A percentile compares a stretch with the other conserved stretches of the same genome.
Conservation (phyloP, 805 yeast species). For the Ascoidea asiatica region DNA sequence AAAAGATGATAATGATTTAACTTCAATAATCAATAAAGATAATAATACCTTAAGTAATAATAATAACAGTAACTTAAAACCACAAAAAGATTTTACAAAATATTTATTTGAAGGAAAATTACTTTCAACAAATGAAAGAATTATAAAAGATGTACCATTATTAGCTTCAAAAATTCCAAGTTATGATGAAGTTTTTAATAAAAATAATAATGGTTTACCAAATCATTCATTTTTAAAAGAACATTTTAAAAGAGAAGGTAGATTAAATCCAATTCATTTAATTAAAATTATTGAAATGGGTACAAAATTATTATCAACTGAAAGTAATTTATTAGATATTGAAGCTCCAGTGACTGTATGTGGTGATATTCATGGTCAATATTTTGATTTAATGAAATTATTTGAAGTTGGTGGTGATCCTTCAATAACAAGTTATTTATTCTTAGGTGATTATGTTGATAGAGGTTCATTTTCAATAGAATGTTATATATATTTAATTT, state of each 20-base stretch:
- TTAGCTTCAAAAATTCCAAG: slow-evolving; percentile 55
- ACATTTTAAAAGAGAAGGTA: slow-evolving; percentile 73
- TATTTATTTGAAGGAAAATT: background rate
- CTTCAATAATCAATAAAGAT: no score
- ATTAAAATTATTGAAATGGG: slow-evolving; percentile 52
- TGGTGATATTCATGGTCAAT: slow-evolving; percentile 97
- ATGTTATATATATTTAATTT: slow-evolving; percentile 59
- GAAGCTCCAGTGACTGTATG: slow-evolving; percentile 93
- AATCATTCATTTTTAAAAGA: slow-evolving; percentile 55
- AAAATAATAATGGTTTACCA: slow-evolving; percentile 49
- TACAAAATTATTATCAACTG: slow-evolving; percentile 44
- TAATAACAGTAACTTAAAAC: no score
- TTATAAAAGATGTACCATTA: slow-evolving; percentile 39
- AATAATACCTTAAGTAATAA: no score
- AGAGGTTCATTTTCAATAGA: slow-evolving; percentile 87
- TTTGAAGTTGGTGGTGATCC: slow-evolving; percentile 94
- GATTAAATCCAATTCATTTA: slow-evolving; percentile 61
- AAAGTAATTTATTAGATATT: slow-evolving; percentile 68
- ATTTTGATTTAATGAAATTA: slow-evolving; percentile 74
- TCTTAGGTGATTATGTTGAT: slow-evolving; percentile 91
- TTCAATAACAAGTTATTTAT: slow-evolving; percentile 56
- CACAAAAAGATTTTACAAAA: background rate
- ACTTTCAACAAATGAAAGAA: slow-evolving; percentile 34
- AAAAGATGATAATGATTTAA: no score
- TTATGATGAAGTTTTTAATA: slow-evolving; percentile 52